Conservation (phyloP, 2,329 filamentous ascomycete genomes). For the Albifimbria verrucaria region DNA sequence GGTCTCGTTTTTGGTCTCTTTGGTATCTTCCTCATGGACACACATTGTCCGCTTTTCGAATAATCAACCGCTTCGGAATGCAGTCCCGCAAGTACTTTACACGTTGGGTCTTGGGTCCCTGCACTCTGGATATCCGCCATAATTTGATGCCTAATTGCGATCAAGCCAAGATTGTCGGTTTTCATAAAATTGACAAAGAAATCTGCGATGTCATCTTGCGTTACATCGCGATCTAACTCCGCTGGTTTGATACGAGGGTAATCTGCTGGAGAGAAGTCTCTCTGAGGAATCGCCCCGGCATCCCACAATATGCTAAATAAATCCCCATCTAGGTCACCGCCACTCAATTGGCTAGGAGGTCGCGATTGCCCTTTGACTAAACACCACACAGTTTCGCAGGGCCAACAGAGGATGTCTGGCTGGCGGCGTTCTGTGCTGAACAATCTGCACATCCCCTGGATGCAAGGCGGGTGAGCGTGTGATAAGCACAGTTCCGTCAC, state of each 20-base stretch:
- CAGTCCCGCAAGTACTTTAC: conserved; percentile 55
- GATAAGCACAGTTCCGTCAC: conserved; percentile 52
- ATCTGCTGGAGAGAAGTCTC: conserved; percentile 56
- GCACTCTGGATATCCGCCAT: conserved; percentile 53
- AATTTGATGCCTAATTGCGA: conserved; percentile 62
- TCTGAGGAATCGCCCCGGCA: conserved; percentile 37
- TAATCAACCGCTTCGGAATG: conserved; percentile 73
- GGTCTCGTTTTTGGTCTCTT: conserved; percentile 34
- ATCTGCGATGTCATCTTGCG: conserved; percentile 64
- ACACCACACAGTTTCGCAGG: conserved; percentile 73
- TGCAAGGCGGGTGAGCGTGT: conserved; percentile 80
- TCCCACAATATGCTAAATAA: conserved; percentile 80
- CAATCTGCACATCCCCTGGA: conserved; percentile 74
- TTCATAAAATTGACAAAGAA: conserved; percentile 81
- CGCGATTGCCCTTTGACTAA: conserved; percentile 68
- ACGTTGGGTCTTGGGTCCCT: conserved; percentile 52
- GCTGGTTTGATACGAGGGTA: conserved; percentile 59
- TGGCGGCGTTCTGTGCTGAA: conserved; percentile 59
- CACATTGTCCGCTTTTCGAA: conserved; percentile 68
- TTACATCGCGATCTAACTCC: conserved; percentile 60
- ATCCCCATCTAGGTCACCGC: conserved; percentile 83
- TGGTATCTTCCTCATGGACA: conserved; percentile 43
- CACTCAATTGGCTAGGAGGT: conserved; percentile 77
- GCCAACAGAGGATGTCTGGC: conserved; percentile 54
- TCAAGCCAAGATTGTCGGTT: conserved; percentile 62